Percentiles rank a stretch among this genome's conserved stretches.
Conservation (phyloP, 345 rosid species). For the Odontarrhena argentea region DNA sequence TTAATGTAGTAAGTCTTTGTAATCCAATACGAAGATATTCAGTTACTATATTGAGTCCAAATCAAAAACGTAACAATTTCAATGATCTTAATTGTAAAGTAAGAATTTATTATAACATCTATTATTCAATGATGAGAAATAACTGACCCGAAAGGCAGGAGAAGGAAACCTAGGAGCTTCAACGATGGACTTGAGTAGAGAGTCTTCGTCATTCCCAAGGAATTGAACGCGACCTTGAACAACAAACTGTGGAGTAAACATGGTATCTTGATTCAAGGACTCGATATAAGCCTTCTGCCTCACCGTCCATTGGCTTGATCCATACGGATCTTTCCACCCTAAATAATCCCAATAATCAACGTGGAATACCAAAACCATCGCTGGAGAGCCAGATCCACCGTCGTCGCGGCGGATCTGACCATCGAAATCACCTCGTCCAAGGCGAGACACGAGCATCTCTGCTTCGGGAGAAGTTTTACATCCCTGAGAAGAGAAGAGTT, state of each 20-base stretch:
- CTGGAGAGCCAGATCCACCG: constrained; percentile 50
- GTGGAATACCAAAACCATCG: constrained; percentile 64
- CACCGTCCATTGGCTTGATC: constrained; percentile 73
- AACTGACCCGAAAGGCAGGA: constrained; percentile 58
- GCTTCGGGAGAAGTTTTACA: constrained; percentile 79
- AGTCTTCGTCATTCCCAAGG: constrained; percentile 67
- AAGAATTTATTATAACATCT: too few species aligned
- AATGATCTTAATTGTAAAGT: too few species aligned
- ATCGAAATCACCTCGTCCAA: constrained; percentile 81
- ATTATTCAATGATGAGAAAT: not conserved
- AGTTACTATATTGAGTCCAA: not conserved
- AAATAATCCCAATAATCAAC: constrained; percentile 88
- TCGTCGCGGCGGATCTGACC: constrained; percentile 32
- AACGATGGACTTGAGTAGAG: constrained; percentile 51
- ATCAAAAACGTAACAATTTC: too few species aligned
- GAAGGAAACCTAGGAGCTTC: constrained; percentile 67
- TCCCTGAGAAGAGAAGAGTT: constrained; percentile 88
- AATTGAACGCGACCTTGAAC: constrained; percentile 72
- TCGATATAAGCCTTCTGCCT: constrained; percentile 85
- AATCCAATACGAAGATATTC: not conserved
- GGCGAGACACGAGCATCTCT: constrained; percentile 73
- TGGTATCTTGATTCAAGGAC: constrained; percentile 71
- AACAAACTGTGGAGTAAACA: constrained; percentile 88
- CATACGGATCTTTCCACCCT: constrained; percentile 94
- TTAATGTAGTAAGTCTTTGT: not conserved